These are phyloP conservation scores for Przewalskia tangutica DNA, from an alignment of 257 asterid genomes.

Conservation along the genomic window DNA sequence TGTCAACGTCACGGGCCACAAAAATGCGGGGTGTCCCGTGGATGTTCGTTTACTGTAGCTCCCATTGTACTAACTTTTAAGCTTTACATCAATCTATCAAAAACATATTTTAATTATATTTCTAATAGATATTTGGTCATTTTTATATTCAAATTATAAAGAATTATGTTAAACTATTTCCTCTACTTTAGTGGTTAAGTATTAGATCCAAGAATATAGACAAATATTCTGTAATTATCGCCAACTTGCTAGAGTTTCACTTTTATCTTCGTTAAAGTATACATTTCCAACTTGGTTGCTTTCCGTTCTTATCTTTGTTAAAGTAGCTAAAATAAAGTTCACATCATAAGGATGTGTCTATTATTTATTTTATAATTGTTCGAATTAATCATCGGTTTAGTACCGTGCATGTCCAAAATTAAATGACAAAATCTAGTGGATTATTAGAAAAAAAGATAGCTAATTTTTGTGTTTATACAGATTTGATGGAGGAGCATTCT, in stretches of 20 bases:
- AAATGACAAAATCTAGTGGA: not conserved
- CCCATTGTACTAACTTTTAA: no score
- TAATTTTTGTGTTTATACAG: conserved; percentile 4
- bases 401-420: not conserved
- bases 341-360: not conserved
- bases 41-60: no score
- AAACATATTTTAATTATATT: no score
- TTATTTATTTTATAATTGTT: not conserved
- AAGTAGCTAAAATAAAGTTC: not conserved
- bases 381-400: not conserved
- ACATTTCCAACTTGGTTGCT: not conserved
- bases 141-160: no score
- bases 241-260: not conserved
- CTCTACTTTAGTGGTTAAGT: no score
- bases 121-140: no score
- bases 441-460: not conserved
- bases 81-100: no score
- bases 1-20: no score
- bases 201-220: no score
- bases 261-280: not conserved
- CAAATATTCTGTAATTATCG: not conserved
- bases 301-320: not conserved
- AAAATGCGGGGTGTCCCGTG: no score
- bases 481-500: conserved; percentile 23
- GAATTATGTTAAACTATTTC: no score